Evolutionary conservation across 192 early-diverging fungal genomes (phyloP).

Genomic region (Dissophora ornata): DNA sequence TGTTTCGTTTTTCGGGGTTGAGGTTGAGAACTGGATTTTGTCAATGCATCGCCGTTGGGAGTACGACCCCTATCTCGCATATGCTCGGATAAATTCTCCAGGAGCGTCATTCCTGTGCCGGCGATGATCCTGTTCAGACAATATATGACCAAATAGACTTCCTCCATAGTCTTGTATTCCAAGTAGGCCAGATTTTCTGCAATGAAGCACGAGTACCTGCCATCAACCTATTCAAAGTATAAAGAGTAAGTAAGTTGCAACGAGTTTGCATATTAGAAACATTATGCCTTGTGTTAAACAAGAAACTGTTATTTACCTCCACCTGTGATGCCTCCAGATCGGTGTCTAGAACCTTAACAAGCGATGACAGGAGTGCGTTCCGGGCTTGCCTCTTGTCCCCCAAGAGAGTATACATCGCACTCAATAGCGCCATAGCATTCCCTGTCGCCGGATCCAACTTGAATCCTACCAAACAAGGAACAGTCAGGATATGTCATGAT

Average conservation of each 20-base stretch:
- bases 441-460: constrained; percentile 39
- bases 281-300: neutral
- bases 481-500: neutral
- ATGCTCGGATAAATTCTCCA: too few relatives aligned
- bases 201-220: constrained; percentile 76
- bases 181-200: constrained; percentile 86
- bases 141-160: constrained; percentile 82
- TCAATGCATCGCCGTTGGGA: too few relatives aligned
- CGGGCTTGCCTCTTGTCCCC: constrained; percentile 72
- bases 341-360: constrained; percentile 79
- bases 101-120: constrained; percentile 67
- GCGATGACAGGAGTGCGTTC: constrained; percentile 75
- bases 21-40: too few relatives aligned
- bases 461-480: constrained; percentile 37
- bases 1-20: too few relatives aligned
- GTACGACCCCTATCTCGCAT: too few relatives aligned
- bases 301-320: constrained; percentile 21
- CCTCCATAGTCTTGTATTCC: constrained; percentile 83
- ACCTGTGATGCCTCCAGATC: constrained; percentile 53
- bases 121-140: constrained; percentile 79
- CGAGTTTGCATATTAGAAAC: constrained; percentile 11
- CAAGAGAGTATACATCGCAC: constrained; percentile 75
- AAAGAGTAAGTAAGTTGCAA: neutral
- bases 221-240: constrained; percentile 53
- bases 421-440: constrained; percentile 66